A percentile compares a stretch with the other conserved stretches of the same genome.
Conservation (phyloP, 768 basidiomycete genomes). For the Coprinellus aureogranulatus region DNA sequence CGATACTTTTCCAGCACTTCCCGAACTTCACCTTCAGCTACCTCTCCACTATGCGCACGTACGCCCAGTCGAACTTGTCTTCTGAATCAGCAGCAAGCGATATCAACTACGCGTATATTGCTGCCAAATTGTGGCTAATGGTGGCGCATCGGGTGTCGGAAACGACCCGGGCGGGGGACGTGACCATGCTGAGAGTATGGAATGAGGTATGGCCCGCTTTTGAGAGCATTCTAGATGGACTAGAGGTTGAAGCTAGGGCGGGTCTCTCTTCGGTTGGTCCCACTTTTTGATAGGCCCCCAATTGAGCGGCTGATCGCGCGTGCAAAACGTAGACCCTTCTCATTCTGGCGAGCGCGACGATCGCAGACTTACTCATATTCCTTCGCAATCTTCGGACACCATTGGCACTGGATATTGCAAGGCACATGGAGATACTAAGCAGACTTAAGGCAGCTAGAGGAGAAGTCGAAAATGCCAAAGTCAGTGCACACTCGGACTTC, state of each 20-base stretch:
- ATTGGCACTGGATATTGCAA: constrained; percentile 51
- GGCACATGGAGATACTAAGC: constrained; percentile 48
- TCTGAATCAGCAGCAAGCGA: constrained; percentile 50
- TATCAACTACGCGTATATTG: constrained; percentile 66
- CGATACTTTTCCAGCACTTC: constrained; percentile 50
- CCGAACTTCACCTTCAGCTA: constrained; percentile 48
- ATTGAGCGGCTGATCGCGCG: too few relatives aligned
- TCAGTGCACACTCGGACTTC: constrained; percentile 18
- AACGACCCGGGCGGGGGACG: constrained; percentile 26
- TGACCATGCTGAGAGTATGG: constrained; percentile 51
- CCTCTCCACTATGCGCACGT: constrained; percentile 42
- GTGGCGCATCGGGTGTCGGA: constrained; percentile 43
- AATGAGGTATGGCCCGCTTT: constrained; percentile 77
- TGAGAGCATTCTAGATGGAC: constrained; percentile 47
- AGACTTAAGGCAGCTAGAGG: constrained; percentile 47
- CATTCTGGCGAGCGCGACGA: constrained; percentile 55
- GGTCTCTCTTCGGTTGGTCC: constrained; percentile 37
- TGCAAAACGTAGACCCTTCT: constrained; percentile 48
- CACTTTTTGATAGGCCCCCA: neutral
- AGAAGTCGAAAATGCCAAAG: constrained; percentile 53
- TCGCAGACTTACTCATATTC: constrained; percentile 66
- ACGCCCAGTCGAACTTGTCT: constrained; percentile 32
- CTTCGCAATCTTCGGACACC: constrained; percentile 53
- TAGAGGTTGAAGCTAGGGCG: constrained; percentile 47
- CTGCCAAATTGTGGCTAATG: constrained; percentile 71